phyloP scores from a whole-genome alignment of 805 yeast genomes.

The Ogataea minuta region DNA sequence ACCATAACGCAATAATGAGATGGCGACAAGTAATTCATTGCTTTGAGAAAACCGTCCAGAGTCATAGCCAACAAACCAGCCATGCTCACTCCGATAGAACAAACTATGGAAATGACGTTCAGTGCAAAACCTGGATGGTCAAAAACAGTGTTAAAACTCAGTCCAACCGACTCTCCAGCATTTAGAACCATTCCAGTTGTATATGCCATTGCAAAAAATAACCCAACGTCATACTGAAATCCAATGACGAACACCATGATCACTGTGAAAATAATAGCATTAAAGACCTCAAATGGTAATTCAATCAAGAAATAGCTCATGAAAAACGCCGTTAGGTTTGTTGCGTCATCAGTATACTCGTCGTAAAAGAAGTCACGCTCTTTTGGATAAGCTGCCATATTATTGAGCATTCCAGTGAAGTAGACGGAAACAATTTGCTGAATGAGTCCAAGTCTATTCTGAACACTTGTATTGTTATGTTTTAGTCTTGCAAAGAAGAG shows the following conservation, averaged over 20 bases:
- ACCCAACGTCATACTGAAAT: conserved; percentile 60
- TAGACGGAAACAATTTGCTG: conserved; percentile 73
- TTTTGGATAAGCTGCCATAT: conserved; percentile 69
- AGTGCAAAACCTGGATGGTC: conserved; percentile 78
- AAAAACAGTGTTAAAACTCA: conserved; percentile 71
- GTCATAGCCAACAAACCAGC: conserved; percentile 79
- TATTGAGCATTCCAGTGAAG: conserved; percentile 77
- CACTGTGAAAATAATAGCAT: conserved; percentile 56
- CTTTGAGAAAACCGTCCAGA: conserved; percentile 68
- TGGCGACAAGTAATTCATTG: conserved; percentile 75
- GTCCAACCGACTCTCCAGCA: conserved; percentile 85
- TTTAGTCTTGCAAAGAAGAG: conserved; percentile 64
- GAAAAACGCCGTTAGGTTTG: conserved; percentile 64
- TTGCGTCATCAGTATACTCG: conserved; percentile 71
- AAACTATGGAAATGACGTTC: conserved; percentile 61
- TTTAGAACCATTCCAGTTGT: conserved; percentile 53
- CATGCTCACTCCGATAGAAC: conserved; percentile 76
- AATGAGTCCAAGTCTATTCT: conserved; percentile 68
- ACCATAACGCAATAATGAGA: conserved; percentile 66
- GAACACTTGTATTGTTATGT: conserved; percentile 49
- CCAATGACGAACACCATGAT: conserved; percentile 72
- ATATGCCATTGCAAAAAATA: conserved; percentile 65
- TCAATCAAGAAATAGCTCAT: conserved; percentile 58
- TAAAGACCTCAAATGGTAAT: conserved; percentile 63
- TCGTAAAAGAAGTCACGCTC: conserved; percentile 76